These are phyloP conservation scores for Apiospora kogelbergensis DNA, from an alignment of 2,329 filamentous ascomycete species.

Conservation along the genomic window DNA sequence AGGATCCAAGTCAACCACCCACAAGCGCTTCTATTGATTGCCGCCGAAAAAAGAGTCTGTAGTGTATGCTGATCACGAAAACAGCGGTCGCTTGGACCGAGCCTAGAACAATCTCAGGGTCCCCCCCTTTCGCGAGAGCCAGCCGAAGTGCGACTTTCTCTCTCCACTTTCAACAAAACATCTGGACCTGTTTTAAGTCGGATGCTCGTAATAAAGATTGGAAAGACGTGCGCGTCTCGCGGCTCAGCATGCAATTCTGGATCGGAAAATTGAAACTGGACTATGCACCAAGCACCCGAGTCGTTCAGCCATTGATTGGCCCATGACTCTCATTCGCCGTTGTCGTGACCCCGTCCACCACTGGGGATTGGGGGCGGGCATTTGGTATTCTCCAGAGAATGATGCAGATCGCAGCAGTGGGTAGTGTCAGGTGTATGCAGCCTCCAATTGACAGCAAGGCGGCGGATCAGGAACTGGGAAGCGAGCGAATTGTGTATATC, in stretches of 20 bases:
- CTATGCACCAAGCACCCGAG: not conserved
- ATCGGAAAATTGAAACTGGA: slow-evolving; percentile 7
- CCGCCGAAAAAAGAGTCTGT: not conserved
- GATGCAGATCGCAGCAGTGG: not conserved
- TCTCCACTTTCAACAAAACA: not conserved
- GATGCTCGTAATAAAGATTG: not conserved
- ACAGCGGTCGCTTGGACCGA: not conserved
- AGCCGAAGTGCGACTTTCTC: not conserved
- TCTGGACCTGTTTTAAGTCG: not conserved
- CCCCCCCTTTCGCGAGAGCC: not conserved
- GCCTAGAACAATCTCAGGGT: slow-evolving; percentile 1
- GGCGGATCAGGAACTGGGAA: not conserved
- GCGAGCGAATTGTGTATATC: not conserved
- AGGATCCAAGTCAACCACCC: not conserved
- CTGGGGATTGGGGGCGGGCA: not conserved
- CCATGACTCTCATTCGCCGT: not conserved
- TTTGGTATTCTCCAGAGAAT: slow-evolving; percentile 3
- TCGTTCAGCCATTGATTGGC: not conserved
- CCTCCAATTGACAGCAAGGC: not conserved
- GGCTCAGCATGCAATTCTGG: not conserved
- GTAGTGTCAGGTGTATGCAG: slow-evolving; percentile 3
- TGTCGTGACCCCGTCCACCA: not conserved
- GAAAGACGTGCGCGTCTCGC: not conserved
- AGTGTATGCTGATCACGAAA: not conserved
- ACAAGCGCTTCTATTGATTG: not conserved